Conservation (phyloP, 371 early-diverging fungal genomes). For the Choanephora cucurbitarum region DNA sequence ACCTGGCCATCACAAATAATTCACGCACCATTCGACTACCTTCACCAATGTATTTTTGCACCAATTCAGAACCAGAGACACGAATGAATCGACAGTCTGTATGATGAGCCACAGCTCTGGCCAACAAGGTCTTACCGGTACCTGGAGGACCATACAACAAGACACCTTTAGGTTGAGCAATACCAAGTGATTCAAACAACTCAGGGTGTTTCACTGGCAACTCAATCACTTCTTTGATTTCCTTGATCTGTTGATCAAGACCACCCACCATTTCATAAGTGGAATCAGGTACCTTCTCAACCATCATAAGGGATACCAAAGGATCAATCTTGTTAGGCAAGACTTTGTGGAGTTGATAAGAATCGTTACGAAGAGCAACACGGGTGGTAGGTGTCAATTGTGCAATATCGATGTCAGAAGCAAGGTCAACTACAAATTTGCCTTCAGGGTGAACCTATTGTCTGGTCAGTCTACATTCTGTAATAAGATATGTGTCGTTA, state of each 20-base stretch:
- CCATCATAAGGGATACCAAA: slow-evolving; percentile 99
- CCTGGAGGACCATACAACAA: slow-evolving; percentile 99
- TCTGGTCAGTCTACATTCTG: too few relatives aligned
- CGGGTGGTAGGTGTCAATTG: slow-evolving; percentile 94
- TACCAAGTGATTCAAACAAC: slow-evolving; percentile 49
- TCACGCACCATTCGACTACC: slow-evolving; percentile 99
- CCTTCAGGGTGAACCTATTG: slow-evolving; percentile 98
- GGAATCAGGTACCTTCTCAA: slow-evolving; percentile 99
- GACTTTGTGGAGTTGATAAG: slow-evolving; percentile 99
- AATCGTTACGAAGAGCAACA: slow-evolving; percentile 96
- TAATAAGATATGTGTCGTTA: slow-evolving; percentile 13
- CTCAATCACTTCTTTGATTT: slow-evolving; percentile 99
- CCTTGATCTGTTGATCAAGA: slow-evolving; percentile 99
- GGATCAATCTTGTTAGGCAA: slow-evolving; percentile 99
- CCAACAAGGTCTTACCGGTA: slow-evolving; percentile 99
- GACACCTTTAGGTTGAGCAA: slow-evolving; percentile 83
- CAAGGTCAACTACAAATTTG: slow-evolving; percentile 98
- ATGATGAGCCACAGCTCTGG: slow-evolving; percentile 99
- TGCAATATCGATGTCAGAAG: slow-evolving; percentile 88
- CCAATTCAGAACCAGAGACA: slow-evolving; percentile 99
- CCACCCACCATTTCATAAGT: slow-evolving; percentile 99
- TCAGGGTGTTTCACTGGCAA: slow-evolving; percentile 92
- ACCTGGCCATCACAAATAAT: slow-evolving; percentile 99
- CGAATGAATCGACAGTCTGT: slow-evolving; percentile 99
- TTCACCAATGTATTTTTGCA: slow-evolving; percentile 99